A percentile compares a stretch with the other conserved stretches of the same genome.
Evolutionary conservation across 2,329 filamentous ascomycete genomes (phyloP).

Genomic region (Saccharata proteae): DNA sequence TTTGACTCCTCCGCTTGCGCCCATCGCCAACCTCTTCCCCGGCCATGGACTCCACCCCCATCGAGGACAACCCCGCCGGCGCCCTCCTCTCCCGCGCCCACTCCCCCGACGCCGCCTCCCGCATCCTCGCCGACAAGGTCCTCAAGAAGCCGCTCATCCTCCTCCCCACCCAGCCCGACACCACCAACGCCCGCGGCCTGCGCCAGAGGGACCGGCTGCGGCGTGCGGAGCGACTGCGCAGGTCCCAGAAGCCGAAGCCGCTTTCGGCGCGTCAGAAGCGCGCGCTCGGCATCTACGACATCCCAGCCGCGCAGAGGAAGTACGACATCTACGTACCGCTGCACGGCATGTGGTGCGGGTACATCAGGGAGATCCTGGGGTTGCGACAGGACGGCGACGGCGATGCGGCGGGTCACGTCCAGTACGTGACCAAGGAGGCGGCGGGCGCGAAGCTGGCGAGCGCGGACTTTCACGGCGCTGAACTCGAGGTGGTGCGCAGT

Average conservation of each 20-base stretch:
- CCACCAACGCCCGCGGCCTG: slow-evolving; percentile 38
- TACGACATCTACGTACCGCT: slow-evolving; percentile 70
- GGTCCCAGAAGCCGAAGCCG: slow-evolving; percentile 46
- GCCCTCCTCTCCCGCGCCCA: slow-evolving; percentile 67
- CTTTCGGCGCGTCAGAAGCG: slow-evolving; percentile 73
- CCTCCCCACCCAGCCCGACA: slow-evolving; percentile 59
- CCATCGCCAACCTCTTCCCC: too few species aligned
- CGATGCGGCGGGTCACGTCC: slow-evolving; percentile 15
- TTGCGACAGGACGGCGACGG: slow-evolving; percentile 20
- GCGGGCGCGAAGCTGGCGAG: slow-evolving; percentile 63
- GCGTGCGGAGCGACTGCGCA: slow-evolving; percentile 13
- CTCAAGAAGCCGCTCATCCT: slow-evolving; percentile 71
- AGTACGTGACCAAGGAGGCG: slow-evolving; percentile 43
- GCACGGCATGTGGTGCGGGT: slow-evolving; percentile 68
- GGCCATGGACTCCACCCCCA: too few species aligned
- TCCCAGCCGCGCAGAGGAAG: slow-evolving; percentile 55
- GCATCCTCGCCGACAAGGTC: slow-evolving; percentile 73
- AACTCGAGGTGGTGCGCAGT: slow-evolving; percentile 71
- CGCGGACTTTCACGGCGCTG: slow-evolving; percentile 84
- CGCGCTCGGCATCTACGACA: slow-evolving; percentile 57
- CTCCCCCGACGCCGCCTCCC: slow-evolving; percentile 55
- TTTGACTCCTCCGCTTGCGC: too few species aligned
- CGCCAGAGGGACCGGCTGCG: slow-evolving; percentile 17
- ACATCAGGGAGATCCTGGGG: slow-evolving; percentile 72
- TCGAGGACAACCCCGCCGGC: slow-evolving; percentile 19